Base-by-base conservation (phyloP, 2,329 filamentous ascomycete species). In the Fusarium subglutinans region DNA sequence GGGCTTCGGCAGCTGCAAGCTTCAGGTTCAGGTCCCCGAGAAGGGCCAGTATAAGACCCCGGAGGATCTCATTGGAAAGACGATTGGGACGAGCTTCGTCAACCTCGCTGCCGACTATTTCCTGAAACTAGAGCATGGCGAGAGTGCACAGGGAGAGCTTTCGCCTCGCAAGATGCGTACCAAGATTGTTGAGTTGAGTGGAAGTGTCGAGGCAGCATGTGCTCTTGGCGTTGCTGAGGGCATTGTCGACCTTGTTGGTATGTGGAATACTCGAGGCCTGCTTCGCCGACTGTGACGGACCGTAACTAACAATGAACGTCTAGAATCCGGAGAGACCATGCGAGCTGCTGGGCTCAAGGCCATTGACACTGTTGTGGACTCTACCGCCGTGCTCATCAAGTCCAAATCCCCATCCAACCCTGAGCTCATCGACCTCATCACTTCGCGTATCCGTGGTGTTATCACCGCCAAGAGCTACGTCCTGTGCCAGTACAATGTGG, bases 311-410 rank as follows among this genome's bases (percentile, higher is more conserved):
- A 55, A 40, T 47, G 14, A 17, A 12, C 5, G 33, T 15, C 26
- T 77, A 96, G 96, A 99, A 87, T 98, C 96, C 26, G 96, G 96
- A 64, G 96, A 98, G 84, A 99, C 96, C 1, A 99, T 99, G 96
- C 93, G 94, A 80, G 96, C 96, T 26, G 96, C 96, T 48, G 96
- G 96, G 30, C 89, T 99, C 57, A 95, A 95, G 84, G 92, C 96
- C 64, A 98, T 98, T 78, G 95, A 96, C 78, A 99, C 96, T 6
- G 95, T 99, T 33, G 89, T 98, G 58, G 91, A 94, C 65, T 95
- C 93, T 63, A 94, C 92, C 24, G 95, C 96, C 38, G 92, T 98
- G 54, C 89, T 99, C 66, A 95, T 99, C 87, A 96, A 96, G 86
- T 98, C 95, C 47, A 94, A 92, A 81, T 89, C 91, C 65, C 92